A percentile compares a stretch with the other conserved stretches of the same genome.
Conservation (phyloP, 2,329 filamentous ascomycete genomes). For the Stagonosporopsis rhizophila region DNA sequence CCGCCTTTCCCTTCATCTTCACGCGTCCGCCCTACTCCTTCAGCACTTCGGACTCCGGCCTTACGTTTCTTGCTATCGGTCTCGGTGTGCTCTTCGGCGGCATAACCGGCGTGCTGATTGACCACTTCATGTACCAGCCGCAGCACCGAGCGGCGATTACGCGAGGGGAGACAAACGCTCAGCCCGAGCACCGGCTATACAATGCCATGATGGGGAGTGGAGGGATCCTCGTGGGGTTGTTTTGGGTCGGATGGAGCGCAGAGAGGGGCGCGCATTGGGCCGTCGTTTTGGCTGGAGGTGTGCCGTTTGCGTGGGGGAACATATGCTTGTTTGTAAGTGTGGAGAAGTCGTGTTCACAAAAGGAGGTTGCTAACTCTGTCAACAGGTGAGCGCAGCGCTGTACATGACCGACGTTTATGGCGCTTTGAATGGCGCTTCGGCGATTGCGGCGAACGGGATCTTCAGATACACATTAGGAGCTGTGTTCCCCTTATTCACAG, state of each 20-base stretch:
- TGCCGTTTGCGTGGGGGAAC: constrained; percentile 67
- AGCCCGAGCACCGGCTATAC: constrained; percentile 66
- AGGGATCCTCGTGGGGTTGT: constrained; percentile 61
- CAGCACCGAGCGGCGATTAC: constrained; percentile 35
- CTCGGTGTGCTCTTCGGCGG: constrained; percentile 40
- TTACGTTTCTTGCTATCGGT: constrained; percentile 45
- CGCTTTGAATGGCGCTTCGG: constrained; percentile 41
- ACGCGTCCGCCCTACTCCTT: constrained; percentile 41
- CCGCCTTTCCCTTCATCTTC: constrained; percentile 45
- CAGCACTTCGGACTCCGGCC: constrained; percentile 36
- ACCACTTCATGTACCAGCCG: constrained; percentile 47
- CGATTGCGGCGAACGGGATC: constrained; percentile 49
- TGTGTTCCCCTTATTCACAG: constrained; percentile 47
- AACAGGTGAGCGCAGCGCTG: constrained; percentile 35
- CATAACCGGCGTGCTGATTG: constrained; percentile 44
- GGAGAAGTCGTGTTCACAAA: too few relatives aligned
- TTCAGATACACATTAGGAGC: constrained; percentile 49
- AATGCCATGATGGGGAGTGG: constrained; percentile 65
- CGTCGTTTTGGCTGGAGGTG: constrained; percentile 59
- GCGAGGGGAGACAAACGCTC: constrained; percentile 42
- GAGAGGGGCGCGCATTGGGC: constrained; percentile 57
- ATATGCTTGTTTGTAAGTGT: constrained; percentile 64
- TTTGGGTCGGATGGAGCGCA: constrained; percentile 68
- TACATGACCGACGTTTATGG: constrained; percentile 46
- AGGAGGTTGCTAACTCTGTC: background rate